A percentile compares a stretch with the other conserved stretches of the same genome.
phyloP scores from a whole-genome alignment of 371 early-diverging fungal species.

The Chytridiales sp. region DNA sequence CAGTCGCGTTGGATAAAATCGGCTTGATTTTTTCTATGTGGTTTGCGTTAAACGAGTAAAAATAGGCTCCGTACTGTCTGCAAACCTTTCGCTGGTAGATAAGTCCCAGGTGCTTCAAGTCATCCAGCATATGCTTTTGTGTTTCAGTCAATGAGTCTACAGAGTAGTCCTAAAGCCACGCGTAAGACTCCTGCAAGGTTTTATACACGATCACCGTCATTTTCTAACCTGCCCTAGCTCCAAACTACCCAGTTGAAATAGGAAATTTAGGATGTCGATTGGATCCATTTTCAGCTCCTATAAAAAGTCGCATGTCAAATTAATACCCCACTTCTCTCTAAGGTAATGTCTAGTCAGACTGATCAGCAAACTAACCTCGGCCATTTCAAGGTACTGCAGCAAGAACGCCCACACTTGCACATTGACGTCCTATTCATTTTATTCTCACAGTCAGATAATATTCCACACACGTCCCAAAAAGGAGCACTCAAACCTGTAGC shows the following conservation, averaged over 20 bases:
- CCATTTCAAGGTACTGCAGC: constrained; percentile 87
- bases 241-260: constrained; percentile 87
- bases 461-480: too few relatives aligned
- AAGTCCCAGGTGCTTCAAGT: constrained; percentile 86
- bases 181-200: too few relatives aligned
- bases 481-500: too few relatives aligned
- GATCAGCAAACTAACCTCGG: constrained; percentile 50
- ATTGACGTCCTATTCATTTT: constrained; percentile 72
- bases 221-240: constrained; percentile 76
- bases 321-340: not conserved
- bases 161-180: constrained; percentile 71
- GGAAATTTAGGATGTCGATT: constrained; percentile 87
- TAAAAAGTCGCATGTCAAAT: not conserved
- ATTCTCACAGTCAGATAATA: too few relatives aligned
- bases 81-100: constrained; percentile 80
- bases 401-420: constrained; percentile 94
- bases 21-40: constrained; percentile 59
- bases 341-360: too few relatives aligned
- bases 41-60: not conserved
- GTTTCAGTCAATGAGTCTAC: constrained; percentile 78
- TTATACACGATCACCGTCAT: not conserved
- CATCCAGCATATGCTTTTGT: constrained; percentile 81
- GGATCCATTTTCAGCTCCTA: constrained; percentile 81
- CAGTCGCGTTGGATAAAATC: constrained; percentile 90
- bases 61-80: too few relatives aligned